phyloP scores from a whole-genome alignment of 2,329 filamentous ascomycete genomes.

The Harringtonia lauricola region DNA sequence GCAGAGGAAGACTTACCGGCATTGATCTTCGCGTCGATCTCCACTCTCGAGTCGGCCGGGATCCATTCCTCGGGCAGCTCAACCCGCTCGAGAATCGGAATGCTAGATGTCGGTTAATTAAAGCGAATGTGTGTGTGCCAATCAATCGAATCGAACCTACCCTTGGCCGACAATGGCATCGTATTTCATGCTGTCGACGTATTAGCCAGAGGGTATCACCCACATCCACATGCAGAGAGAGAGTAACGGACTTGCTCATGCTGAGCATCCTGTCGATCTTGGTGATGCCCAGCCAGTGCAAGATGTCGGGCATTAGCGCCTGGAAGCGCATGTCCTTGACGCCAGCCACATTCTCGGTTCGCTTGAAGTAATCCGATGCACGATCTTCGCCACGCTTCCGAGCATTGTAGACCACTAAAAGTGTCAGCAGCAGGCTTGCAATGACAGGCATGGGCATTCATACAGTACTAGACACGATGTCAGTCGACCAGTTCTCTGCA shows the following conservation, averaged over 20 bases:
- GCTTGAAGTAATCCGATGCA: constrained; percentile 88
- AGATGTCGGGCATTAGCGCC: constrained; percentile 92
- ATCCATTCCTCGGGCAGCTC: constrained; percentile 92
- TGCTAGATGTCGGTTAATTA: constrained; percentile 30
- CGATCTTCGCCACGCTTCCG: constrained; percentile 68
- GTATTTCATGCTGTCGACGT: constrained; percentile 63
- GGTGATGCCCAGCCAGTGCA: constrained; percentile 96
- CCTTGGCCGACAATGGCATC: constrained; percentile 79
- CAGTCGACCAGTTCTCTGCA: neutral
- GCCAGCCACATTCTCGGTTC: constrained; percentile 96
- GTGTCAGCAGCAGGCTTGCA: neutral
- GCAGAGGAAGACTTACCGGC: constrained; percentile 73
- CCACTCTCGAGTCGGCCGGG: constrained; percentile 88
- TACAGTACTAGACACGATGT: constrained; percentile 11
- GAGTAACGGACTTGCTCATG: constrained; percentile 74
- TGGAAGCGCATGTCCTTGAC: constrained; percentile 98
- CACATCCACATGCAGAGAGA: neutral
- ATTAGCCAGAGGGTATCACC: neutral
- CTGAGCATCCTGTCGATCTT: constrained; percentile 98
- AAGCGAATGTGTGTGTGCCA: neutral
- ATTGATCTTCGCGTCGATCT: constrained; percentile 97
- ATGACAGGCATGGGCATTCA: neutral
- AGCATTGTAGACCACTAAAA: constrained; percentile 61
- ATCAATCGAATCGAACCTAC: constrained; percentile 26
- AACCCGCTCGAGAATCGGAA: constrained; percentile 79